Conservation (phyloP, 352 stramenopile species). For the Globisporangium polare region DNA sequence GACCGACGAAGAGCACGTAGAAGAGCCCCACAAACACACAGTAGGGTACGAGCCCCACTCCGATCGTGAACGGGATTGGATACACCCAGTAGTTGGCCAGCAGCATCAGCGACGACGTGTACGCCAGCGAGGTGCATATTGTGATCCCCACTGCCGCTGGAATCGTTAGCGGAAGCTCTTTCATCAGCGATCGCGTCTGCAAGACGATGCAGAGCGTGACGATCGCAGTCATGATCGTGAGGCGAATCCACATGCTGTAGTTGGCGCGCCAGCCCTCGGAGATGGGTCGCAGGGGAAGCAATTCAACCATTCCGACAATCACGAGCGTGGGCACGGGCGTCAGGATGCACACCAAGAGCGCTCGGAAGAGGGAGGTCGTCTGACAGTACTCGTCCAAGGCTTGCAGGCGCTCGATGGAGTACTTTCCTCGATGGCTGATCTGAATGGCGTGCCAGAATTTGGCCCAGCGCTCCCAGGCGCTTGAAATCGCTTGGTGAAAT, state of each 20-base stretch:
- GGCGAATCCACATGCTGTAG: slow-evolving; percentile 21
- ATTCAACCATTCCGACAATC: slow-evolving; percentile 18
- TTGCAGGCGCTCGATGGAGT: slow-evolving; percentile 11
- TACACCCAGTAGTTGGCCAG: slow-evolving; percentile 15
- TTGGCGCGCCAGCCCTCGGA: slow-evolving; percentile 19
- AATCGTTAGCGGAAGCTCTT: not conserved
- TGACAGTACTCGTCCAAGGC: slow-evolving; percentile 7
- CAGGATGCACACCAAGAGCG: slow-evolving; percentile 1
- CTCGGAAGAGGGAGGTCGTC: not conserved
- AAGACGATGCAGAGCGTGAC: slow-evolving; percentile 12
- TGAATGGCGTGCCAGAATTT: not conserved
- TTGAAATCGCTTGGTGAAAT: not conserved
- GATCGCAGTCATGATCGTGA: slow-evolving; percentile 14
- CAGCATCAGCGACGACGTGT: slow-evolving; percentile 11
- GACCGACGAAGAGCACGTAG: slow-evolving; percentile 17
- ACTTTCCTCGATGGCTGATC: slow-evolving; percentile 12
- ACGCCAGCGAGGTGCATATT: not conserved
- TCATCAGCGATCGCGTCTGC: slow-evolving; percentile 15
- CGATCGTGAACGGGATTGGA: slow-evolving; percentile 24
- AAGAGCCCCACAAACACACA: slow-evolving; percentile 2
- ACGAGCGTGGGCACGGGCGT: slow-evolving; percentile 17
- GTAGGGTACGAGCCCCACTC: slow-evolving; percentile 14
- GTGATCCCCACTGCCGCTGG: not conserved
- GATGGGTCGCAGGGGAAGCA: slow-evolving; percentile 18
- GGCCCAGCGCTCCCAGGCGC: not conserved